Percentiles rank a stretch among this genome's conserved stretches.
Evolutionary conservation across 106 monocot genomes (phyloP).

Genomic region (Dendrobium nobile): DNA sequence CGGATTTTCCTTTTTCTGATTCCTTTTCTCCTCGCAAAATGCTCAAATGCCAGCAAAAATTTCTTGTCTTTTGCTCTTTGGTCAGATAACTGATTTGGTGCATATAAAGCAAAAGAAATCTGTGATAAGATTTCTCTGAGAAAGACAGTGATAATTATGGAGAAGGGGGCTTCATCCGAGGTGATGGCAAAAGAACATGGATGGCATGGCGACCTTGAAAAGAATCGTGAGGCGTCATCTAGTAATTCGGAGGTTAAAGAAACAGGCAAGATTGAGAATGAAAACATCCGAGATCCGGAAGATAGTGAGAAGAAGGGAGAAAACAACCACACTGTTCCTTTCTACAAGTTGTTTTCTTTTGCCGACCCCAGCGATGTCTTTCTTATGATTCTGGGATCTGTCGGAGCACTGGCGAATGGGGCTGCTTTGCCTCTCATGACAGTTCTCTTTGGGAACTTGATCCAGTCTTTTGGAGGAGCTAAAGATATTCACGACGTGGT

Average conservation of each 20-base stretch:
- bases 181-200: not conserved
- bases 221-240: not conserved
- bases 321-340: slow-evolving; percentile 22
- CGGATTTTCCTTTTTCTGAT: too few species aligned
- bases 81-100: too few species aligned
- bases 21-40: too few species aligned
- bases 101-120: too few species aligned
- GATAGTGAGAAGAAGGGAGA: slow-evolving; percentile 5
- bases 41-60: too few species aligned
- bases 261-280: not conserved
- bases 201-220: not conserved
- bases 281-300: not conserved
- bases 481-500: slow-evolving; percentile 23
- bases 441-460: slow-evolving; percentile 46
- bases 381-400: slow-evolving; percentile 41
- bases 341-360: slow-evolving; percentile 49
- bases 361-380: slow-evolving; percentile 46
- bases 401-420: slow-evolving; percentile 47
- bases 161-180: too few species aligned
- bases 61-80: too few species aligned
- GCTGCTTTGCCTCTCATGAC: slow-evolving; percentile 49
- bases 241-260: not conserved
- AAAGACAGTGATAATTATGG: not conserved
- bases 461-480: slow-evolving; percentile 49
- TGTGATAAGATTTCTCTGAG: not conserved